These are phyloP conservation scores for Pseudevernia furfuracea DNA, from an alignment of 495 filamentous ascomycete species.

Conservation along the genomic window DNA sequence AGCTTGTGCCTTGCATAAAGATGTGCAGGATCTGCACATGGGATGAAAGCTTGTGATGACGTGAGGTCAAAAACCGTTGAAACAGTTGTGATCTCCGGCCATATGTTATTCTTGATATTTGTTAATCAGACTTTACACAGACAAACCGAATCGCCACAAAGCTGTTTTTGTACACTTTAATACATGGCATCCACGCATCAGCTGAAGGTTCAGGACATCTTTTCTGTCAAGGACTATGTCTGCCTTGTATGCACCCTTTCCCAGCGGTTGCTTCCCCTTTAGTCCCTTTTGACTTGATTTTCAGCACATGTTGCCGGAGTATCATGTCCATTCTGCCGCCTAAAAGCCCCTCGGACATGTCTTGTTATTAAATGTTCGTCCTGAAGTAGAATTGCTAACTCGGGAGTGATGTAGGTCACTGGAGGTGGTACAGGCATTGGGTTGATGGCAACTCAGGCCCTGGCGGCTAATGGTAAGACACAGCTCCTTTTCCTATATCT, in stretches of 20 bases:
- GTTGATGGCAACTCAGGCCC: conserved; percentile 33
- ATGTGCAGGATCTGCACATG: background rate
- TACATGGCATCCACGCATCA: conserved; percentile 43
- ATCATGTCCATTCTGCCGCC: too few species aligned
- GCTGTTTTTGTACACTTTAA: conserved; percentile 10
- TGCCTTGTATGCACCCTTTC: conserved; percentile 39
- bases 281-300: background rate
- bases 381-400: background rate
- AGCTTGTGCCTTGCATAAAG: background rate
- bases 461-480: conserved; percentile 22
- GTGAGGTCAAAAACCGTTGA: background rate
- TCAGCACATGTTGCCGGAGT: background rate
- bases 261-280: background rate
- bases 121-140: background rate
- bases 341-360: background rate
- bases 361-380: too few species aligned
- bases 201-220: conserved; percentile 48
- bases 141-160: background rate
- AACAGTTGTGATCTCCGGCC: background rate
- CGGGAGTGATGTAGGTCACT: conserved; percentile 12
- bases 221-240: conserved; percentile 54
- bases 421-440: conserved; percentile 33
- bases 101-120: background rate
- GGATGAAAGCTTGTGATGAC: conserved; percentile 1
- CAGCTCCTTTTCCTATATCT: background rate